Percentiles rank a stretch among this genome's conserved stretches.
Evolutionary conservation across 2,329 filamentous ascomycete species (phyloP).

Genomic region (Cladosporium sp.): DNA sequence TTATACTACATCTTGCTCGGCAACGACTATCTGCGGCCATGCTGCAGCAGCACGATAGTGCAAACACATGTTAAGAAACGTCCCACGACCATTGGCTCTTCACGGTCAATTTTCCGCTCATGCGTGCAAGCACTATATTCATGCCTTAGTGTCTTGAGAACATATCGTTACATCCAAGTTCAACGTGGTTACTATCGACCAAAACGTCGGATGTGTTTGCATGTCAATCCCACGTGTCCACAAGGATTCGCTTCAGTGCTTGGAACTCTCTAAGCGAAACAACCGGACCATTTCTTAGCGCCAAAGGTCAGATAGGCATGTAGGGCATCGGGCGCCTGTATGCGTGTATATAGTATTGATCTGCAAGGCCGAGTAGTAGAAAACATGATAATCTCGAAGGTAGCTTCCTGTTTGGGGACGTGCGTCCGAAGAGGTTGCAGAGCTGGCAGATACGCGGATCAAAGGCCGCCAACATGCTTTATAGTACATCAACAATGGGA

Average conservation of each 20-base stretch:
- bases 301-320: too few species aligned
- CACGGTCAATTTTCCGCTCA: background rate
- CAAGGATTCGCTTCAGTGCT: background rate
- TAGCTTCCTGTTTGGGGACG: background rate
- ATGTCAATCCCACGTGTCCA: background rate
- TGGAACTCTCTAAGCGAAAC: constrained; percentile 2
- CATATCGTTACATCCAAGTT: too few species aligned
- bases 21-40: too few species aligned
- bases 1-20: too few species aligned
- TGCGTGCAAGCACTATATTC: background rate
- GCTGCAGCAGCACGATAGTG: background rate
- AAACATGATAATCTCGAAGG: background rate
- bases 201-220: too few species aligned
- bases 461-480: too few species aligned
- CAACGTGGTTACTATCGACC: too few species aligned
- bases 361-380: background rate
- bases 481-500: too few species aligned
- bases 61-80: background rate
- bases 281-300: background rate
- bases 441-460: too few species aligned
- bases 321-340: background rate
- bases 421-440: background rate
- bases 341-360: background rate
- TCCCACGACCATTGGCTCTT: background rate
- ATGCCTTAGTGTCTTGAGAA: background rate